Evolutionary conservation across 2,329 filamentous ascomycete genomes (phyloP), one percentile per base, ranked within the genome.

Genomic region (Didymella segeticola): DNA sequence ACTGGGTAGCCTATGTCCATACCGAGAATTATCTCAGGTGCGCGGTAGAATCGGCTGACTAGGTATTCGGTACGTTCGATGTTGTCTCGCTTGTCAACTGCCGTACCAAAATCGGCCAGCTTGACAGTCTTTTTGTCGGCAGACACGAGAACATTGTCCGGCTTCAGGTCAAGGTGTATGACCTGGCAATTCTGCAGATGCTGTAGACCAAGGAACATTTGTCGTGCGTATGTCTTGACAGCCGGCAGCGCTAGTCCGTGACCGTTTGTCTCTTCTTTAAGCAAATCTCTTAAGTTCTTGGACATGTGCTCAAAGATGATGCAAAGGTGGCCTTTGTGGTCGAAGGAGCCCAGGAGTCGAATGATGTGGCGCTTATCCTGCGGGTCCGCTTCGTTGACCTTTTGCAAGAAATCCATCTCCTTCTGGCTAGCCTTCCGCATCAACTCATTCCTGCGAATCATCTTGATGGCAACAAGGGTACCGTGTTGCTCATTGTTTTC

Each of bases 81-180:
- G 11, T 64, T 65, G 34, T 99, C 95, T 11, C 90, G 89, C 48
- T 89, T 87, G 68, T 96, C 90, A 52, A 93, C 93, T 23, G 95
- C 95, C n/a, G 95, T 98, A 47, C 95, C 95, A 70, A 99, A 78
- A 81, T 99, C 95, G 74, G 93, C 97, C 47, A 99, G 90, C 75
- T 99, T 99, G 68, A 99, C 84, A 23, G 91, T 77, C 63, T 89
- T 96, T 45, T 68, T 68, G 30, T 72, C 68, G 20, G 58, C 58
- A n/a, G 68, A 70, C 12, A 72, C 92, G 67, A 99, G 79, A 52
- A 99, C 93, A 67, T 99, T 99, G 83, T 99, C 95, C 8, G 95
- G 95, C 77, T 99, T 99, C 66, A 99, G 76, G 80, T 99, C 95
- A 12, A 93, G 93, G 73, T 99, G 95, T 46, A 99, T 85, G 71